Evolutionary conservation across 2,329 filamentous ascomycete genomes (phyloP), one percentile per base, ranked within the genome.

Genomic region (Colletotrichum magnum): DNA sequence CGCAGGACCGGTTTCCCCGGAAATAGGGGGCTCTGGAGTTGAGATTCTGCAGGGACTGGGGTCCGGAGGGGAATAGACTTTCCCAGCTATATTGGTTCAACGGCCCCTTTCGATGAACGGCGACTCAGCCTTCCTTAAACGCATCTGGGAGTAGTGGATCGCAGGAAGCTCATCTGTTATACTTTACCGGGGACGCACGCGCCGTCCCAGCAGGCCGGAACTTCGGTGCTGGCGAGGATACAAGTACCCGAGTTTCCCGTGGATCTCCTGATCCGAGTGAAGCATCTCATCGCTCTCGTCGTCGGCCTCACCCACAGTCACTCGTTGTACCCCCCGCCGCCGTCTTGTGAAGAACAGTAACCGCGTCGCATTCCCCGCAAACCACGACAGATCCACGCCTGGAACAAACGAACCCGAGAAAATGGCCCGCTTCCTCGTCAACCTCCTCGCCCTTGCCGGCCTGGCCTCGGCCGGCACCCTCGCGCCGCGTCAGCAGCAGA

Each of bases 221-320:
- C 53, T 24, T 24, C 21, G 21, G 15, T 9, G 1, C 18, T 32
- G 47, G 58, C 5, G 32, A 43, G 28, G 32, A 43, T 60, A 60
- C 41, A 60, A 51, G 1, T 60, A 15, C 47, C 32, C 45, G 47
- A 12, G n/a, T 3, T 6, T n/a, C 10, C 58, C 32, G 13, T 9
- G 28, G 28, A 32, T 32, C 28, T 32, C 7, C 10, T 32, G 28
- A 32, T 32, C 28, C 28, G 9, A 7, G 28, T 7, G 28, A 32
- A 32, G 28, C 5, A 2, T 10, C 28, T 32, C 5, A 32, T 32
- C 6, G 28, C 18, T 45, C 1, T 28, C n/a, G 45, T 48, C n/a
- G 28, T 10, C 18, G 13, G 32, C 53, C 59, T 62, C 59, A 62
- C 59, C 28, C 50, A 47, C 36, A 62, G 50, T 62, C 59, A 62